Percentiles rank a stretch among this genome's conserved stretches.
Conservation (phyloP, 495 filamentous ascomycete genomes). For the Clohesyomyces aquaticus region DNA sequence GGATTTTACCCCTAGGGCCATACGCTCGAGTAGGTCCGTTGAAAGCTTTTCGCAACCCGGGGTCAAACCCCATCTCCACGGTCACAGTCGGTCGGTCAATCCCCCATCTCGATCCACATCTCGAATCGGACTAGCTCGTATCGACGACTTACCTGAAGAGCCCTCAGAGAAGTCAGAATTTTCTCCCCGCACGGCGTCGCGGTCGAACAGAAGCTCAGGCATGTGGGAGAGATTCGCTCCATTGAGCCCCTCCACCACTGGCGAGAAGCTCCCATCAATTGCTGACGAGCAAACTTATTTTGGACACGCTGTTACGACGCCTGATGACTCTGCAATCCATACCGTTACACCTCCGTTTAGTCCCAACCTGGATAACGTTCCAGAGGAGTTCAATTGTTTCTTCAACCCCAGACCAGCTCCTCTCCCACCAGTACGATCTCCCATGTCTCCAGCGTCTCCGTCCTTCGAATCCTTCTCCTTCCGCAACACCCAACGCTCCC, state of each 20-base stretch:
- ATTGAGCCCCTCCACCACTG: conserved; percentile 10
- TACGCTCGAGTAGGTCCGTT: conserved; percentile 33
- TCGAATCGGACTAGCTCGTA: conserved; percentile 20
- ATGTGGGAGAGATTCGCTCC: conserved; percentile 31
- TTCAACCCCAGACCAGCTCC: conserved; percentile 35
- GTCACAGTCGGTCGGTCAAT: conserved; percentile 32
- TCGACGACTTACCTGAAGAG: conserved; percentile 35
- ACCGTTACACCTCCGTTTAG: conserved; percentile 51
- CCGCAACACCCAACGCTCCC: conserved; percentile 22
- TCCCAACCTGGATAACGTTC: conserved; percentile 65
- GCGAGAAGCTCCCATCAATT: conserved; percentile 27
- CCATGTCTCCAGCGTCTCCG: conserved; percentile 27
- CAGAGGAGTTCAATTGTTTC: conserved; percentile 69
- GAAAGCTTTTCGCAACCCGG: conserved; percentile 44
- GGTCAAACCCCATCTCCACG: conserved; percentile 32
- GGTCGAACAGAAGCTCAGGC: conserved; percentile 20
- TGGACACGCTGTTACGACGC: conserved; percentile 53
- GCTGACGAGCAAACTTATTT: conserved; percentile 29
- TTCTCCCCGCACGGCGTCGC: not conserved
- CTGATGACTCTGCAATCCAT: conserved; percentile 56
- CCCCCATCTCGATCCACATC: conserved; percentile 38
- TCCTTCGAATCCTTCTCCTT: conserved; percentile 32
- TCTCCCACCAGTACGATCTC: conserved; percentile 19
- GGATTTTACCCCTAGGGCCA: not conserved
- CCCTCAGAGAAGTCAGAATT: not conserved